Conservation (phyloP, 2,329 filamentous ascomycete genomes). For the Blastomyces parvus region DNA sequence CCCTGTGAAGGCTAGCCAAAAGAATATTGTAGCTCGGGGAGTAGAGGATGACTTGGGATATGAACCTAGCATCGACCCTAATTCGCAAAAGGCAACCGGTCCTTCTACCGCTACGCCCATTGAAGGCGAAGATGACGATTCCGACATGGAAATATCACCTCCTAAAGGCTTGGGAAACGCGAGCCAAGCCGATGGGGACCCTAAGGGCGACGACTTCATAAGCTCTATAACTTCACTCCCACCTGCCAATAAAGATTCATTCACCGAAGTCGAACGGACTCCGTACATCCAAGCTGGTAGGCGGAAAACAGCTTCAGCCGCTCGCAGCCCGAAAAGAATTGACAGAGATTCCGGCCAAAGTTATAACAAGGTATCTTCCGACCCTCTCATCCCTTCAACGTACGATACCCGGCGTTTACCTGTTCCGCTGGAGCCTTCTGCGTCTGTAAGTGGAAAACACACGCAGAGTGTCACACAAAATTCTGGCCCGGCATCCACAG, state of each 20-base stretch:
- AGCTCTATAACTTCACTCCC: constrained; percentile 9
- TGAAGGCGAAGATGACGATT: constrained; percentile 1
- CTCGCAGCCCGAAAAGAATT: background rate
- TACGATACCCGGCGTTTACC: constrained; percentile 6
- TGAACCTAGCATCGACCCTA: background rate
- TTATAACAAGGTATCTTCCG: constrained; percentile 6
- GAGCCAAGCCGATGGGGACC: background rate
- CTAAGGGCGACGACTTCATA: constrained; percentile 1
- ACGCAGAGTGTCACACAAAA: background rate
- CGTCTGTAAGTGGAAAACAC: background rate
- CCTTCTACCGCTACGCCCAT: background rate
- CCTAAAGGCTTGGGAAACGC: background rate
- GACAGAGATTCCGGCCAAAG: background rate
- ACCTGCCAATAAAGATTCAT: constrained; percentile 7
- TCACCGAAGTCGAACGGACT: constrained; percentile 13
- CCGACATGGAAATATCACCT: constrained; percentile 6
- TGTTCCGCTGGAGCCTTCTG: background rate
- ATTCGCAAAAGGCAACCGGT: background rate
- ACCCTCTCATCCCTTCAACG: constrained; percentile 13
- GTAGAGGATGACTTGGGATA: background rate
- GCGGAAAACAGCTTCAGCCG: background rate
- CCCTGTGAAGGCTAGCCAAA: background rate
- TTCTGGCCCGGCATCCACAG: background rate
- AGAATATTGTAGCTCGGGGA: background rate
- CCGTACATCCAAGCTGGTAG: constrained; percentile 5